Evolutionary conservation across 306 rosid species (phyloP), one percentile per base, ranked within the genome.

Genomic region (Myrica gale): DNA sequence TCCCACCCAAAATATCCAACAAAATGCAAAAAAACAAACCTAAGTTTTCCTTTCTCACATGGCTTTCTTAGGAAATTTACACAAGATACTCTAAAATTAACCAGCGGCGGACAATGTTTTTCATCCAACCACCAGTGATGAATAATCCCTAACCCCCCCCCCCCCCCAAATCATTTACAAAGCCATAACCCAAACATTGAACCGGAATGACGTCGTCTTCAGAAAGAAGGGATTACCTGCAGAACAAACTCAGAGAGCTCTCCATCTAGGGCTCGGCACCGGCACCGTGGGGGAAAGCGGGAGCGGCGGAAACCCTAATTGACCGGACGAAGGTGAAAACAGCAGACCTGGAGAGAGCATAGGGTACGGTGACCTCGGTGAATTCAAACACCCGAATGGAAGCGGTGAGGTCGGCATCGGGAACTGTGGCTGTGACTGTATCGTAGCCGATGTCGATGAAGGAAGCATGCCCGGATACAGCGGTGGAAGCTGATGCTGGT

Each of bases 271-370:
- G 85, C 98, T 96, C 0, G 93, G 90, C 48, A 79, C 85, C 1
- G 93, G 98, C 54, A 96, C 88, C 0, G 98, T 88, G 2, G 98
- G 99, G 17, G 99, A 96, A 19, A 89, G 96, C 7, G 99, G 98
- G 19, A 92, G 87, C 86, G 83, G 98, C 3, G 98, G 93, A 87
- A 89, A 89, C 80, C 96, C 96, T 74, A 92, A 74, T 65, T 85
- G 87, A 6, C 88, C 92, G 3, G 96, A 83, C 43, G 88, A 82
- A 5, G 97, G 97, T 74, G 97, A 92, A 80, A 87, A 85, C 74
- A 88, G 80, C 19, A 81, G 78, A 50, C 87, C 86, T 2, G 98
- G 98, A 2, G 98, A 93, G 2, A 87, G 77, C 85, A 86, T 21
- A 13, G 88, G 88, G 80, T 87, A 92, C 1, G 89, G 82, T 3